Conservation (phyloP, 805 yeast species). For the Kazachstania kunashirensis region DNA sequence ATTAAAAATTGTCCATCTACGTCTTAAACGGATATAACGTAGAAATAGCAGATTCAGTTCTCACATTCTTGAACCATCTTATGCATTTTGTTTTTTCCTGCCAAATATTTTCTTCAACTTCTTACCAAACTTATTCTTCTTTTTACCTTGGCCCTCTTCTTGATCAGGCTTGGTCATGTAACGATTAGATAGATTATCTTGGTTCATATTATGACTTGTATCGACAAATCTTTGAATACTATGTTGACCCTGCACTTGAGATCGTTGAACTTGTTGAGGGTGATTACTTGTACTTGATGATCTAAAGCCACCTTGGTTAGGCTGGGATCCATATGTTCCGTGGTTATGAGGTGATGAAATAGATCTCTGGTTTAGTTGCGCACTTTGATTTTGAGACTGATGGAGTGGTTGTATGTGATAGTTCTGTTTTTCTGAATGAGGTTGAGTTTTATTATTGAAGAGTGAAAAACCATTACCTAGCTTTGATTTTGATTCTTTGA, state of each 20-base stretch:
- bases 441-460: constrained; percentile 10
- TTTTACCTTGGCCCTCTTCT: constrained; percentile 22
- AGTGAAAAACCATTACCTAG: constrained; percentile 12
- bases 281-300: neutral
- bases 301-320: neutral
- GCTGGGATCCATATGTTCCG: too few relatives aligned
- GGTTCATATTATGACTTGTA: neutral
- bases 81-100: constrained; percentile 18
- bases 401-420: neutral
- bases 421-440: neutral
- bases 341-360: neutral
- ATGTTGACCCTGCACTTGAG: neutral
- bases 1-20: too few relatives aligned
- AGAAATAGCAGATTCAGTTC: too few relatives aligned
- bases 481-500: constrained; percentile 2
- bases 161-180: constrained; percentile 8
- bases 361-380: neutral
- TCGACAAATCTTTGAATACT: neutral
- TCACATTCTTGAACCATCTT: neutral
- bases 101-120: constrained; percentile 36
- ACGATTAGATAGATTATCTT: neutral
- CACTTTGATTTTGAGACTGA: neutral
- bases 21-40: too few relatives aligned
- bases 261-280: neutral
- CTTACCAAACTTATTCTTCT: constrained; percentile 28